Percentiles rank a stretch among this genome's conserved stretches.
Evolutionary conservation across 75 land plant genomes (phyloP).

Genomic region (Sequoia sempervirens): DNA sequence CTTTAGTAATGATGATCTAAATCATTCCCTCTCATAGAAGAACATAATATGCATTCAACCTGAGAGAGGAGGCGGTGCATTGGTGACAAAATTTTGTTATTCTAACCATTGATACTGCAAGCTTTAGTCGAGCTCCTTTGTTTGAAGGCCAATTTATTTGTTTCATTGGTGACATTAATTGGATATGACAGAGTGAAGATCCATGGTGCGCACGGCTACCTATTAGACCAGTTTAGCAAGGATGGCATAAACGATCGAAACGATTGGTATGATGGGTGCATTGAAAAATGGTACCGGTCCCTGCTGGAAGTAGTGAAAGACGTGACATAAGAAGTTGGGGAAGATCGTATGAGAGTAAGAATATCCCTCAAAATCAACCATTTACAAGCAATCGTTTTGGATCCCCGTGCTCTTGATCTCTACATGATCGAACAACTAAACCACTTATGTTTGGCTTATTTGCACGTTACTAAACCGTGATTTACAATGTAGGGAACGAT

Average conservation of each 20-base stretch:
- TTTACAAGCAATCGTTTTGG: conserved; percentile 57
- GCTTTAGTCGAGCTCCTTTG: too few relatives aligned
- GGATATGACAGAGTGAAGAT: too few relatives aligned
- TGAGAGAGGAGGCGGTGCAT: too few relatives aligned
- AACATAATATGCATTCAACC: too few relatives aligned
- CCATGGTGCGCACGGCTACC: too few relatives aligned
- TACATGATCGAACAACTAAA: conserved; percentile 43
- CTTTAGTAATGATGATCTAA: too few relatives aligned
- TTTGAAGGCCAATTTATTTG: too few relatives aligned
- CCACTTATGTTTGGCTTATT: conserved; percentile 36
- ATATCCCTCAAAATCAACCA: conserved; percentile 71
- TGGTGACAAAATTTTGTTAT: too few relatives aligned
- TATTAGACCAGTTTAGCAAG: neutral
- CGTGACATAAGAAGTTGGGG: conserved; percentile 37
- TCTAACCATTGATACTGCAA: too few relatives aligned
- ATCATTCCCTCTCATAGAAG: too few relatives aligned
- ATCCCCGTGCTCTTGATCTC: conserved; percentile 47
- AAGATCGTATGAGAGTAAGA: conserved; percentile 44
- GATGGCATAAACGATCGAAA: conserved; percentile 8
- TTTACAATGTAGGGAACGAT: neutral
- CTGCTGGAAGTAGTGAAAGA: conserved; percentile 36
- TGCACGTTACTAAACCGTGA: conserved; percentile 32
- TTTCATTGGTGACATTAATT: too few relatives aligned
- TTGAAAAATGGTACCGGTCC: conserved; percentile 33
- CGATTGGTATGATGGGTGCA: conserved; percentile 10